Evolutionary conservation across 1,139 yeast genomes (phyloP).

Genomic region (Nakaseomyces bracarensis): DNA sequence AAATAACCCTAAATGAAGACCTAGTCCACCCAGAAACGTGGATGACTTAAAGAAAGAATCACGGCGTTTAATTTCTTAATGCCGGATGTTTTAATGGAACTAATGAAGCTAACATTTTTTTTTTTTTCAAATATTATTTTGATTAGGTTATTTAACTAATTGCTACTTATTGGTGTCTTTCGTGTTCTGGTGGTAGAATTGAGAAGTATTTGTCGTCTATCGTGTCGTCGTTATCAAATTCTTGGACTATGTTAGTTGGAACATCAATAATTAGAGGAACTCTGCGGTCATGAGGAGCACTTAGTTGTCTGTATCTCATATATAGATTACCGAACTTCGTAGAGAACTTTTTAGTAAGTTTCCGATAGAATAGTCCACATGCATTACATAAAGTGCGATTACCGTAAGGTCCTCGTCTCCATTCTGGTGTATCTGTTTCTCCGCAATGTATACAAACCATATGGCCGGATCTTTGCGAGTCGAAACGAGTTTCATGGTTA

Average conservation of each 20-base stretch:
- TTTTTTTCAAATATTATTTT: not conserved
- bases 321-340: conserved; percentile 25
- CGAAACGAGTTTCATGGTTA: not conserved
- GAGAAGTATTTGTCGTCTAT: conserved; percentile 22
- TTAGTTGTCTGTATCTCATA: conserved; percentile 25
- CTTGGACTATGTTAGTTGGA: conserved; percentile 21
- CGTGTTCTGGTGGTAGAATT: conserved; percentile 4
- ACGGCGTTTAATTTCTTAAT: no score
- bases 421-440: conserved; percentile 70
- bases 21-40: no score
- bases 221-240: conserved; percentile 17
- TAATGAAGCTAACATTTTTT: no score
- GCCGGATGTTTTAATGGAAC: no score
- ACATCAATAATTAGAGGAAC: conserved; percentile 24
- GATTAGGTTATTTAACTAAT: no score
- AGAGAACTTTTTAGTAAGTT: conserved; percentile 43
- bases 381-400: conserved; percentile 71
- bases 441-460: conserved; percentile 44
- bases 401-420: conserved; percentile 79
- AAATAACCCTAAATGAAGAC: no score
- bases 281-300: conserved; percentile 22
- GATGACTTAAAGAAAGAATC: no score
- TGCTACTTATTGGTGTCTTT: not conserved
- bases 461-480: not conserved
- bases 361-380: conserved; percentile 71